Percentiles rank a stretch among this genome's conserved stretches.
These are phyloP conservation scores for Phoenix roebelenii DNA, from an alignment of 176 grass and related monocot genomes.

Conservation along the genomic window DNA sequence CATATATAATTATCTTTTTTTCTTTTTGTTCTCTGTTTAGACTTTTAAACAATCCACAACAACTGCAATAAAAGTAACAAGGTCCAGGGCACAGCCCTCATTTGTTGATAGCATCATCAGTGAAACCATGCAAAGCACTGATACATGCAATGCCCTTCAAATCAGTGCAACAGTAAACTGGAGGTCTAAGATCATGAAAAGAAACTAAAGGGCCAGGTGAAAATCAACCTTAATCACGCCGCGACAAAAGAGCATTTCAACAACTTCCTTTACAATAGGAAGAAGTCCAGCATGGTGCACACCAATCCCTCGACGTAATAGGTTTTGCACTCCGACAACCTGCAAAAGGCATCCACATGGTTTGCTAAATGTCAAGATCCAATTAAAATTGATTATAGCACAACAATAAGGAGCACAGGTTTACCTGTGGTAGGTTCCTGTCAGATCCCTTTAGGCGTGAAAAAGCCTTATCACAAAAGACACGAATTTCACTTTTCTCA, in stretches of 20 bases:
- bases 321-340: constrained; percentile 77
- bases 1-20: too few species aligned
- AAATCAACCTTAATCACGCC: constrained; percentile 84
- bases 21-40: too few species aligned
- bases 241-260: constrained; percentile 97
- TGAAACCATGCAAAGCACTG: too few species aligned
- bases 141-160: not conserved
- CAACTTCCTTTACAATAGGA: constrained; percentile 98
- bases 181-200: not conserved
- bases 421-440: constrained; percentile 84
- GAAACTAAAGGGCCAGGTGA: constrained; percentile 22
- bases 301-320: constrained; percentile 78
- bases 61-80: too few species aligned
- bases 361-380: constrained; percentile 4
- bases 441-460: constrained; percentile 96
- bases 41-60: too few species aligned
- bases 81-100: too few species aligned
- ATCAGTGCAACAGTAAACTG: not conserved
- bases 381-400: constrained; percentile 10
- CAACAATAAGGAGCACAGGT: constrained; percentile 7
- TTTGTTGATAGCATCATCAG: too few species aligned
- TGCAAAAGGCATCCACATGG: constrained; percentile 25
- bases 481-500: constrained; percentile 94
- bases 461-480: constrained; percentile 97
- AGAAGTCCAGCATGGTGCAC: constrained; percentile 97